A percentile compares a stretch with the other conserved stretches of the same genome.
These are phyloP conservation scores for Apiotrichum domesticum DNA, from an alignment of 1,284 basidiomycete species.

Conservation along the genomic window DNA sequence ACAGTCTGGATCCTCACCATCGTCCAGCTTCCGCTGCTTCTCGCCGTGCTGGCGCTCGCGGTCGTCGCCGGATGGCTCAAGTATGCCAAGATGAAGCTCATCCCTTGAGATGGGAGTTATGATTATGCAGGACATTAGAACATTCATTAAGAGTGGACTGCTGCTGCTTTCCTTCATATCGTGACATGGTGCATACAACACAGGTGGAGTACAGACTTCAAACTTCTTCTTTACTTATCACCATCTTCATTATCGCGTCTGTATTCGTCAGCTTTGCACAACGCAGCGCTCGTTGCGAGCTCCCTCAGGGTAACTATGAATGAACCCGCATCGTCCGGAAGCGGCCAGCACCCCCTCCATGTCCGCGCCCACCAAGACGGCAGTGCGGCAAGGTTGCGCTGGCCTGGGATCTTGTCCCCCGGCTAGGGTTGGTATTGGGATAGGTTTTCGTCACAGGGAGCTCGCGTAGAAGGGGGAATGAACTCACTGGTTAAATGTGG, in stretches of 20 bases:
- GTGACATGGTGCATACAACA: no score
- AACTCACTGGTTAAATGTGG: slow-evolving; percentile 1
- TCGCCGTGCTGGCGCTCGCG: slow-evolving; percentile 32
- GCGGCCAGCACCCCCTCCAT: slow-evolving; percentile 25
- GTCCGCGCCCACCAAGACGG: slow-evolving; percentile 27
- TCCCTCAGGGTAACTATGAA: slow-evolving; percentile 48
- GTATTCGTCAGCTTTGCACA: background rate
- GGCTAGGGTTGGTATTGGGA: slow-evolving; percentile 20
- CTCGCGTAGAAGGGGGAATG: background rate
- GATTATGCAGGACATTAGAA: no score
- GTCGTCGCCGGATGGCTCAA: slow-evolving; percentile 2
- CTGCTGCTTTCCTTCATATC: no score
- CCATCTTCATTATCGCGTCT: background rate
- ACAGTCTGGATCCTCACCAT: slow-evolving; percentile 47
- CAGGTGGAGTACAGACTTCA: no score
- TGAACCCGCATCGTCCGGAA: slow-evolving; percentile 34
- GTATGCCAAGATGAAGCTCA: slow-evolving; percentile 1
- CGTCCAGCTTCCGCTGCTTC: slow-evolving; percentile 40
- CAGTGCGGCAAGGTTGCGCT: slow-evolving; percentile 17
- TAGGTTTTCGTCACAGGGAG: slow-evolving; percentile 20
- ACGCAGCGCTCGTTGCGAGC: background rate
- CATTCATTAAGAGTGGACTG: no score
- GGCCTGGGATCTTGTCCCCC: slow-evolving; percentile 18
- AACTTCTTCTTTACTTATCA: no score
- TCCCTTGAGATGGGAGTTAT: background rate